phyloP scores from a whole-genome alignment of 257 asterid genomes.

The Prunella vulgaris region DNA sequence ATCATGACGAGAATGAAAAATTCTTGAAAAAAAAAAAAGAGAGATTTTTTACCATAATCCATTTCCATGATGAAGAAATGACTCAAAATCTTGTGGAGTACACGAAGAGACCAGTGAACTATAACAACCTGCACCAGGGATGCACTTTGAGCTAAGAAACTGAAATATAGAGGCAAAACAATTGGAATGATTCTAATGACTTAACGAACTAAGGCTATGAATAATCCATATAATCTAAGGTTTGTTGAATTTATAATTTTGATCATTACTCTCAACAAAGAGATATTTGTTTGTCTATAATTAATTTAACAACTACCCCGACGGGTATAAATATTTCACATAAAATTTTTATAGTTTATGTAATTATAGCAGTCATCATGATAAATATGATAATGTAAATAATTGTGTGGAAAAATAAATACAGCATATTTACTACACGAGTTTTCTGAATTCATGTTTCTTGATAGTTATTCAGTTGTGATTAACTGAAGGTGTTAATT shows the following conservation, averaged over 20 bases:
- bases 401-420: background rate
- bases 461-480: background rate
- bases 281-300: background rate
- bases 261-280: background rate
- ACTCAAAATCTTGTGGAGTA: slow-evolving; percentile 53
- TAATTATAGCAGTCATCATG: background rate
- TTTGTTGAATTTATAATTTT: background rate
- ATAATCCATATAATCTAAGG: background rate
- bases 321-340: background rate
- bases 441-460: background rate
- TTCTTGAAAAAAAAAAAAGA: slow-evolving; percentile 7
- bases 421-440: background rate
- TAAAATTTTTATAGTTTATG: background rate
- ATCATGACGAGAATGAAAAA: slow-evolving; percentile 4
- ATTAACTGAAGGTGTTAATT: background rate
- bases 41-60: slow-evolving; percentile 27
- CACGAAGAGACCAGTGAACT: slow-evolving; percentile 61
- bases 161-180: slow-evolving; percentile 4
- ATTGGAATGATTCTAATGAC: slow-evolving; percentile 1
- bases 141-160: slow-evolving; percentile 18
- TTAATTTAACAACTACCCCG: background rate
- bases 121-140: slow-evolving; percentile 55
- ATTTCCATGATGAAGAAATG: slow-evolving; percentile 42
- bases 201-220: background rate
- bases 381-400: slow-evolving; percentile 1